phyloP scores from a whole-genome alignment of 345 rosid species.

The Acer negundo region DNA sequence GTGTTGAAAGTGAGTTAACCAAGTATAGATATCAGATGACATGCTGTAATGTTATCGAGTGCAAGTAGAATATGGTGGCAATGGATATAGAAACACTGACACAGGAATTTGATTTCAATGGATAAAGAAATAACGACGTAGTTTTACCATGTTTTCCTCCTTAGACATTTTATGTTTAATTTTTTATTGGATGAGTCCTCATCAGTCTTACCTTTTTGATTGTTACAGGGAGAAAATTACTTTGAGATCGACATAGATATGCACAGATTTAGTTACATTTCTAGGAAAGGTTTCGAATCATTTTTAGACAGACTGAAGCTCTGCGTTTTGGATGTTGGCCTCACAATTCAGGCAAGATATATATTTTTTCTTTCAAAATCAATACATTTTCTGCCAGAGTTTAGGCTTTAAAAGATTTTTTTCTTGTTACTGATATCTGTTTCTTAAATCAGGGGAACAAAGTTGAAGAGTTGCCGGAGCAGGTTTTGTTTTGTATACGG shows the following conservation, averaged over 20 bases:
- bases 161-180: background rate
- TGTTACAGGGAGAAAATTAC: conserved; percentile 82
- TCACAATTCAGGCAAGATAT: conserved; percentile 78
- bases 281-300: conserved; percentile 89
- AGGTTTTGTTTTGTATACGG: conserved; percentile 77
- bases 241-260: conserved; percentile 92
- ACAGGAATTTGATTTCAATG: background rate
- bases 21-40: background rate
- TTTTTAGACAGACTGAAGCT: conserved; percentile 75
- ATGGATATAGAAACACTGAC: no score
- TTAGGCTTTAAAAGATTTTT: conserved; percentile 8
- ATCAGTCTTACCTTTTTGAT: background rate
- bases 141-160: background rate
- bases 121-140: no score
- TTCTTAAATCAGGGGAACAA: conserved; percentile 69
- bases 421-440: background rate
- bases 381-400: background rate
- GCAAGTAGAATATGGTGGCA: no score
- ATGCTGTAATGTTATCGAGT: background rate
- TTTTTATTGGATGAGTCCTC: background rate
- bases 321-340: conserved; percentile 85
- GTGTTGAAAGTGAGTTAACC: background rate
- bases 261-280: conserved; percentile 92
- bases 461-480: conserved; percentile 93
- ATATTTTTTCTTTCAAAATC: background rate